A percentile compares a stretch with the other conserved stretches of the same genome.
Evolutionary conservation across 768 basidiomycete genomes (phyloP).

Genomic region (Leccinum pellstonianum): DNA sequence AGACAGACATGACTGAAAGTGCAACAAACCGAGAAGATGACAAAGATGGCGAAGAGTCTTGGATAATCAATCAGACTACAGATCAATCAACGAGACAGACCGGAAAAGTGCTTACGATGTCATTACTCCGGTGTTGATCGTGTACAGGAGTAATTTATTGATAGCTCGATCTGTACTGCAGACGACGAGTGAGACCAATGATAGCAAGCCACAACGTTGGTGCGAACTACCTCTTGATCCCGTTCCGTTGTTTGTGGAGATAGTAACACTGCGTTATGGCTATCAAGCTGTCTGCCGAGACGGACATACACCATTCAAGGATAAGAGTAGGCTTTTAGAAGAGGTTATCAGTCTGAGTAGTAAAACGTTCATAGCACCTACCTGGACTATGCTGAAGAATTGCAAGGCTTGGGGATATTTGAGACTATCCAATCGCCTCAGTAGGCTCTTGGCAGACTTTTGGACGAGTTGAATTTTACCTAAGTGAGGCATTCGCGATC

Average conservation of each 20-base stretch:
- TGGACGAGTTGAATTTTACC: neutral
- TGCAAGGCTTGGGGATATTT: neutral
- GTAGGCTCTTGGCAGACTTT: neutral
- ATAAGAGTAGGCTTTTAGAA: neutral
- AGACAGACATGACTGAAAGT: neutral
- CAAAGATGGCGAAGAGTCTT: neutral
- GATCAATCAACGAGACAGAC: no score
- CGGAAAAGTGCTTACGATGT: neutral
- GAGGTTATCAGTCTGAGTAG: neutral
- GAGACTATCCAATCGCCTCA: neutral
- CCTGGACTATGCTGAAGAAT: neutral
- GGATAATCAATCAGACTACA: neutral
- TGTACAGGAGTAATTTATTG: conserved; percentile 20
- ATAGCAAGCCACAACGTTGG: neutral
- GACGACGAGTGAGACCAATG: neutral
- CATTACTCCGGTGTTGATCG: conserved; percentile 1
- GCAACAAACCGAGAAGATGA: neutral
- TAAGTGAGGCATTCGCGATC: neutral
- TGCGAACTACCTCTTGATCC: neutral
- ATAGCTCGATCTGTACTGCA: conserved; percentile 17
- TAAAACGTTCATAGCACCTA: no score
- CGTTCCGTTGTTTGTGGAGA: neutral
- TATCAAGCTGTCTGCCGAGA: neutral
- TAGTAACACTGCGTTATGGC: neutral
- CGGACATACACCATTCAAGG: neutral